Conservation (phyloP, 768 basidiomycete species). For the Russula olivacea region DNA sequence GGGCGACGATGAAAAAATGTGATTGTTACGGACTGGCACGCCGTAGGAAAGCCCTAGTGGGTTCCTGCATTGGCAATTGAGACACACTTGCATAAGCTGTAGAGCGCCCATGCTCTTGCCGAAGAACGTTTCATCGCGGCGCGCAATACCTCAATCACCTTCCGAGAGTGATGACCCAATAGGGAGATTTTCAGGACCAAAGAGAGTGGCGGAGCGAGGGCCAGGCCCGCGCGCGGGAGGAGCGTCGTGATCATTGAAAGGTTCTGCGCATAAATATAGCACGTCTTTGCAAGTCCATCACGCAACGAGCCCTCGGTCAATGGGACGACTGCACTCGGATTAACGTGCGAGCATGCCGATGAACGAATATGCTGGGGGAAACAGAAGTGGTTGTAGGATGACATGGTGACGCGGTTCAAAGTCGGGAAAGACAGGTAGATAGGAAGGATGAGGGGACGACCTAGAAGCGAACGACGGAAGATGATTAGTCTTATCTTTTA, state of each 20-base stretch:
- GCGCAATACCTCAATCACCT: slow-evolving; percentile 37
- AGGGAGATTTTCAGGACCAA: slow-evolving; percentile 38
- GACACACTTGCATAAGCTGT: slow-evolving; percentile 63
- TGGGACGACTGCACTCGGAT: slow-evolving; percentile 33
- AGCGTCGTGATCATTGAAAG: slow-evolving; percentile 71
- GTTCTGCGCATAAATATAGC: slow-evolving; percentile 80
- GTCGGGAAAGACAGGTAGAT: slow-evolving; percentile 57
- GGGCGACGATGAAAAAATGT: no score
- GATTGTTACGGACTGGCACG: no score
- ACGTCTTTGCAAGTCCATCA: slow-evolving; percentile 73
- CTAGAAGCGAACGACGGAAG: slow-evolving; percentile 34
- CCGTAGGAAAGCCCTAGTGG: no score
- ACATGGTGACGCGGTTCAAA: slow-evolving; percentile 66
- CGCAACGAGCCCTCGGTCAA: slow-evolving; percentile 30
- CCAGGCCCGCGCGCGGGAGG: slow-evolving; percentile 74
- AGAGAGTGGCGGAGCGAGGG: slow-evolving; percentile 67
- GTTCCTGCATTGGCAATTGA: slow-evolving; percentile 47
- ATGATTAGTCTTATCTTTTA: no score
- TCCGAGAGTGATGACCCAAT: slow-evolving; percentile 41
- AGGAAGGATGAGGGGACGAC: slow-evolving; percentile 75
- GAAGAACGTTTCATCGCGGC: slow-evolving; percentile 75
- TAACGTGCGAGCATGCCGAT: slow-evolving; percentile 53
- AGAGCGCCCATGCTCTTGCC: slow-evolving; percentile 53
- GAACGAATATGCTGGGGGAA: slow-evolving; percentile 76
- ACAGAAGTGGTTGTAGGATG: slow-evolving; percentile 77